Conservation (phyloP, 169 alveolate genomes). For the Plasmodium gonderi region DNA sequence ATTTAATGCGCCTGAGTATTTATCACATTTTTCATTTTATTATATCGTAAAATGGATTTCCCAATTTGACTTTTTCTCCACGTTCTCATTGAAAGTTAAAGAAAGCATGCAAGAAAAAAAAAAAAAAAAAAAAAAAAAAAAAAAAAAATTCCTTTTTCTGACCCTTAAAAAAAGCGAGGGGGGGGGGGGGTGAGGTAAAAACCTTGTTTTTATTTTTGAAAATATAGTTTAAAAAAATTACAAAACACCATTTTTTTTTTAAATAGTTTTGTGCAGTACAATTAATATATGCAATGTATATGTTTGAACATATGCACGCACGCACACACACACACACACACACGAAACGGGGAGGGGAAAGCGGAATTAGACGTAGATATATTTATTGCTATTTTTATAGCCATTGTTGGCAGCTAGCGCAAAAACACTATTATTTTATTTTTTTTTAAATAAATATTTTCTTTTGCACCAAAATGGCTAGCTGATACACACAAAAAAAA, state of each 20-base stretch:
- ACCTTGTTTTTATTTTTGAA: not conserved
- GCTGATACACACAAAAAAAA: constrained; percentile 4
- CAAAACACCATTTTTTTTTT: not conserved
- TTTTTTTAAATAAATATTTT: not conserved
- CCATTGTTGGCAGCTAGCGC: constrained; percentile 3
- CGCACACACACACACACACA: not conserved
- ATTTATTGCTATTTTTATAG: not conserved
- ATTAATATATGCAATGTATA: not conserved
- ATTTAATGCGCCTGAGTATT: too few species aligned
- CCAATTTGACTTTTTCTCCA: too few species aligned
- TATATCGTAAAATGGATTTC: too few species aligned
- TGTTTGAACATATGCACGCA: not conserved
- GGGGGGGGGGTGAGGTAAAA: not conserved
- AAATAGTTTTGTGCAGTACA: not conserved
- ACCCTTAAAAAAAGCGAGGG: too few species aligned
- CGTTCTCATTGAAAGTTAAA: too few species aligned
- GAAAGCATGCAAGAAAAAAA: too few species aligned
- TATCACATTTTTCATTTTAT: too few species aligned
- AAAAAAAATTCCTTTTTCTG: not conserved
- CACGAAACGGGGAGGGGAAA: not conserved
- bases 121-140: too few species aligned
- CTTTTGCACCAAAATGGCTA: constrained; percentile 4
- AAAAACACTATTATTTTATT: not conserved
- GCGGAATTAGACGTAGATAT: not conserved
- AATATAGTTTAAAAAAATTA: not conserved